Evolutionary conservation across 176 grass and related monocot genomes (phyloP).

Genomic region (Oryza coarctata): DNA sequence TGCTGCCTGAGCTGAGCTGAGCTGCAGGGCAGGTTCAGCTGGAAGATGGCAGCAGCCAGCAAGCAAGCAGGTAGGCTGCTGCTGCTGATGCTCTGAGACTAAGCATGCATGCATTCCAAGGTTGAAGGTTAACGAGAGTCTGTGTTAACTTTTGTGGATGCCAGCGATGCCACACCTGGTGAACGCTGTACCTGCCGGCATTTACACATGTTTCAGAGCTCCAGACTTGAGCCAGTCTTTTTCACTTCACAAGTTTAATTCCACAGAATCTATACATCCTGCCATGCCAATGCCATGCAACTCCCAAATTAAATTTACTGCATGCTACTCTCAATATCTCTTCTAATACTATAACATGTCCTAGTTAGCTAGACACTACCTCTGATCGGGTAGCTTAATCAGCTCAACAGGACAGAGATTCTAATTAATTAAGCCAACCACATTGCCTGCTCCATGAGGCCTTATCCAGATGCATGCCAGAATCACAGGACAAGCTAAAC

Average conservation of each 20-base stretch:
- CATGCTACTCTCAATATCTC: background rate
- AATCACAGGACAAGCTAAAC: background rate
- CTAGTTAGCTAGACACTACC: background rate
- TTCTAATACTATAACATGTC: background rate
- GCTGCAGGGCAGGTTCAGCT: slow-evolving; percentile 1
- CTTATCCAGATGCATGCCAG: background rate
- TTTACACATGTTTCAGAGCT: slow-evolving; percentile 25
- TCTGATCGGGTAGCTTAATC: background rate
- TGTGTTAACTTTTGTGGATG: slow-evolving; percentile 5
- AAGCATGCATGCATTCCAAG: background rate
- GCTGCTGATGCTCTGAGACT: too few relatives aligned
- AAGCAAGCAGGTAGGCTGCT: too few relatives aligned
- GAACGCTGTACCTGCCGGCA: slow-evolving; percentile 1
- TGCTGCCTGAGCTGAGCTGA: slow-evolving; percentile 19
- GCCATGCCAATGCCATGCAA: background rate
- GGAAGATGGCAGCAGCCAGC: slow-evolving; percentile 10
- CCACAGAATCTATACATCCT: background rate
- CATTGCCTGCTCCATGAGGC: background rate
- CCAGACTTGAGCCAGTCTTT: background rate
- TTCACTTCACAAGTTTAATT: background rate
- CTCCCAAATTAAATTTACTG: background rate
- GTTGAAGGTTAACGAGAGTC: too few relatives aligned
- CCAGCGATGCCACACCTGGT: slow-evolving; percentile 18
- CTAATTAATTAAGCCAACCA: background rate
- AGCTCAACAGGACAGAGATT: background rate